Conservation (phyloP, 306 rosid genomes). For the Clitoria ternatea region DNA sequence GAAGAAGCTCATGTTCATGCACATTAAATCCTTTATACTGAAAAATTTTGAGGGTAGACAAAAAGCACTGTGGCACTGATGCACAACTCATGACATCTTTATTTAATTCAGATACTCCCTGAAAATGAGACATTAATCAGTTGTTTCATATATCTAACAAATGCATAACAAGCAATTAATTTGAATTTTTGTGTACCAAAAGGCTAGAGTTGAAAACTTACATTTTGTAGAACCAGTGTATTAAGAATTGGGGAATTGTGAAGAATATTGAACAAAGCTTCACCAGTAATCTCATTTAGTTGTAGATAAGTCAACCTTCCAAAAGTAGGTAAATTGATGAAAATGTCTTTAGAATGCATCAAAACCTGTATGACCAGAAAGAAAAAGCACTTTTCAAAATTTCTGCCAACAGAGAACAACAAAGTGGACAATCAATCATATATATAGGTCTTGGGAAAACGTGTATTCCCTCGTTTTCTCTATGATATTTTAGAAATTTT, state of each 20-base stretch:
- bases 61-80: conserved; percentile 32
- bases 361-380: conserved; percentile 33
- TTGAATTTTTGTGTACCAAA: too few species aligned
- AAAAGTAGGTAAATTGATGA: conserved; percentile 24
- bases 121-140: too few species aligned
- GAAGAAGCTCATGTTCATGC: conserved; percentile 26
- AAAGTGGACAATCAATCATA: too few species aligned
- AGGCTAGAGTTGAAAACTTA: conserved; percentile 23
- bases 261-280: conserved; percentile 32
- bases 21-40: conserved; percentile 23
- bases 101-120: conserved; percentile 32
- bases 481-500: too few species aligned
- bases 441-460: too few species aligned
- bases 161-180: too few species aligned
- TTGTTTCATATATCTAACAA: too few species aligned
- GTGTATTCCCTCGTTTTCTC: too few species aligned
- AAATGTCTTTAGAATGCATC: not conserved
- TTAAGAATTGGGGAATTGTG: conserved; percentile 36
- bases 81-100: conserved; percentile 18
- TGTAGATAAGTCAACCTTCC: conserved; percentile 31
- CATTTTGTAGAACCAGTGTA: conserved; percentile 34
- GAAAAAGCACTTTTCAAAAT: too few species aligned
- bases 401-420: too few species aligned
- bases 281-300: conserved; percentile 32
- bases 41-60: conserved; percentile 22